Conservation (phyloP, 2,329 filamentous ascomycete genomes). For the Colletotrichum cordylinicola region DNA sequence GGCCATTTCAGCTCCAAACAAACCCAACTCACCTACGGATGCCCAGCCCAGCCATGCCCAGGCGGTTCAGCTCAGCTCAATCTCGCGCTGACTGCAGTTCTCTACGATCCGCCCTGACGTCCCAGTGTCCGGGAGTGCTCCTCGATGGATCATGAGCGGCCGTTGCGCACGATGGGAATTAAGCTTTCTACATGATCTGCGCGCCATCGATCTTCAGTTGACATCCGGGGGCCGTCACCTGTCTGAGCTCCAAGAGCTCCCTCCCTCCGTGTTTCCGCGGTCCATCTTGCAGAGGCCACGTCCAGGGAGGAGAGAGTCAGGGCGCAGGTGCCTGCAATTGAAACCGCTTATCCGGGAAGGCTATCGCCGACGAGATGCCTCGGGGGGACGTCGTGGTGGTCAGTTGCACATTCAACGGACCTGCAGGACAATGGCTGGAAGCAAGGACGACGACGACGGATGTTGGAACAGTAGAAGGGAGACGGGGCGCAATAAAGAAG, state of each 20-base stretch:
- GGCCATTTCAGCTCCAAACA: not conserved
- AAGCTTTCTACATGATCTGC: conserved; percentile 9
- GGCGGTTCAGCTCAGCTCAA: not conserved
- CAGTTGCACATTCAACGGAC: not conserved
- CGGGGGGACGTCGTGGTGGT: not conserved
- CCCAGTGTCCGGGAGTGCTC: not conserved
- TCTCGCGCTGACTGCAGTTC: not conserved
- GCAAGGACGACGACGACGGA: not conserved
- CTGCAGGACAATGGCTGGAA: not conserved
- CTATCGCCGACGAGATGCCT: not conserved
- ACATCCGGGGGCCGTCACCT: not conserved
- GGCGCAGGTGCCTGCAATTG: not conserved
- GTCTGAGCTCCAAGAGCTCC: not conserved
- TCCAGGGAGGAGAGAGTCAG: not conserved
- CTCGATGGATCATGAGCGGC: not conserved
- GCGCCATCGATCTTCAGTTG: conserved; percentile 6
- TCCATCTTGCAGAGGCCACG: not conserved
- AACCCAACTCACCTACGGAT: not conserved
- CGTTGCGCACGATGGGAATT: not conserved
- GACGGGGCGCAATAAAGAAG: not conserved
- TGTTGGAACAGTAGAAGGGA: not conserved
- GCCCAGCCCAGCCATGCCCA: not conserved
- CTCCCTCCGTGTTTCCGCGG: not conserved
- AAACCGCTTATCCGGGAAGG: not conserved
- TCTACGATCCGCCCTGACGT: not conserved